Evolutionary conservation across 2,329 filamentous ascomycete genomes (phyloP).

Genomic region (Pseudogymnoascus sp.): DNA sequence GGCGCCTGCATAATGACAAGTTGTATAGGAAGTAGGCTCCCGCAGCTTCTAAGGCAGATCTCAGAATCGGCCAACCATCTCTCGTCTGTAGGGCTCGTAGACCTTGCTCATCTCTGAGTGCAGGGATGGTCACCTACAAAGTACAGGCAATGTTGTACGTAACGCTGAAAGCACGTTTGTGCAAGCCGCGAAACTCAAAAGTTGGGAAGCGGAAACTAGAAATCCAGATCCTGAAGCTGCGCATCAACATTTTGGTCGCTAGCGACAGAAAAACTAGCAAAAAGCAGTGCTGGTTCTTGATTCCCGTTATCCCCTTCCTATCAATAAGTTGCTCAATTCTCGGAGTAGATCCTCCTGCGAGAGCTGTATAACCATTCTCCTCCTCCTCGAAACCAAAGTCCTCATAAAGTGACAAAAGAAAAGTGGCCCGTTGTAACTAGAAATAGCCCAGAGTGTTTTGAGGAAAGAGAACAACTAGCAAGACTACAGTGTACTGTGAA

Average conservation of each 20-base stretch:
- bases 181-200: neutral
- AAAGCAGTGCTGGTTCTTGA: neutral
- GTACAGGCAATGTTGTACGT: neutral
- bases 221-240: neutral
- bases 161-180: neutral
- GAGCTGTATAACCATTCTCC: neutral
- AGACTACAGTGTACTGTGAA: neutral
- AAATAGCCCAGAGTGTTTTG: neutral
- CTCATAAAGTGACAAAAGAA: neutral
- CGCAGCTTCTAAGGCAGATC: too few species aligned
- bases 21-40: too few species aligned
- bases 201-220: neutral
- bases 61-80: neutral
- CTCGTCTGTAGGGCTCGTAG: neutral
- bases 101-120: neutral
- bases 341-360: slow-evolving; percentile 10
- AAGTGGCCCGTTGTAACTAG: neutral
- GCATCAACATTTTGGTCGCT: neutral
- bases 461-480: neutral
- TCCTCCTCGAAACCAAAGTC: neutral
- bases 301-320: neutral
- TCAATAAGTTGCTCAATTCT: neutral
- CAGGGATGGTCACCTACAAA: neutral
- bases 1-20: too few species aligned
- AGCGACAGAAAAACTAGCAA: neutral